Conservation (phyloP, 345 rosid species). For the Eucalyptus regnans region DNA sequence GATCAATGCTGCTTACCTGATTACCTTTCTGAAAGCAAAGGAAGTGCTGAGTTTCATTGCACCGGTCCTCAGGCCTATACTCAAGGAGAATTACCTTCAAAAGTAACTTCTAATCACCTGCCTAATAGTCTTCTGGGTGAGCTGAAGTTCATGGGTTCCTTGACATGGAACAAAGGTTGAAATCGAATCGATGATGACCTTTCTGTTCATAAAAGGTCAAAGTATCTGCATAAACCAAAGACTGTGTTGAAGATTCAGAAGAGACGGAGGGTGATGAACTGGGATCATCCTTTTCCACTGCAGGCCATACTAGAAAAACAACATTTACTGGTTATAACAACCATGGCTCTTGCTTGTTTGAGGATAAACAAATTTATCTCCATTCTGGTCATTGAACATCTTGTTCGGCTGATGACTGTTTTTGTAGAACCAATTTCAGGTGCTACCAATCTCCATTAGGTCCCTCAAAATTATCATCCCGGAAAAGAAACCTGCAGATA, state of each 20-base stretch:
- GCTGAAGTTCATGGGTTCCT: constrained; percentile 33
- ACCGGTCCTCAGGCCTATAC: background rate
- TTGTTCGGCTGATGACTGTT: background rate
- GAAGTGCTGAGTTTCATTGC: constrained; percentile 18
- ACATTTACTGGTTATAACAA: background rate
- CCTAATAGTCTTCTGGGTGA: constrained; percentile 40
- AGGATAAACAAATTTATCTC: constrained; percentile 1
- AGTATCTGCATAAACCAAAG: background rate
- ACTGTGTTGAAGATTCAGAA: constrained; percentile 5
- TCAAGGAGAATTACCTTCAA: background rate
- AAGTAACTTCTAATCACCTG: constrained; percentile 1
- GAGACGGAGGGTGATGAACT: constrained; percentile 10
- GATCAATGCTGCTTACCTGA: constrained; percentile 43
- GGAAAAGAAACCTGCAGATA: constrained; percentile 12
- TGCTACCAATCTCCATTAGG: background rate
- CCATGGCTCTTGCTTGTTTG: constrained; percentile 1
- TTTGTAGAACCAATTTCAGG: background rate
- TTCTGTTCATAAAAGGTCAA: constrained; percentile 6
- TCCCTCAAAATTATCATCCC: constrained; percentile 3
- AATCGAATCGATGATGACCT: background rate
- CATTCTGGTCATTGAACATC: constrained; percentile 3
- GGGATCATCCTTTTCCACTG: background rate
- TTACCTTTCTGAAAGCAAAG: constrained; percentile 30
- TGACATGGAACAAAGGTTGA: constrained; percentile 27
- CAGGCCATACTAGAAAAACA: background rate